Evolutionary conservation across 164 flowering plant species (phyloP), one percentile per base, ranked within the genome.

Genomic region (Dillenia suffruticosa): DNA sequence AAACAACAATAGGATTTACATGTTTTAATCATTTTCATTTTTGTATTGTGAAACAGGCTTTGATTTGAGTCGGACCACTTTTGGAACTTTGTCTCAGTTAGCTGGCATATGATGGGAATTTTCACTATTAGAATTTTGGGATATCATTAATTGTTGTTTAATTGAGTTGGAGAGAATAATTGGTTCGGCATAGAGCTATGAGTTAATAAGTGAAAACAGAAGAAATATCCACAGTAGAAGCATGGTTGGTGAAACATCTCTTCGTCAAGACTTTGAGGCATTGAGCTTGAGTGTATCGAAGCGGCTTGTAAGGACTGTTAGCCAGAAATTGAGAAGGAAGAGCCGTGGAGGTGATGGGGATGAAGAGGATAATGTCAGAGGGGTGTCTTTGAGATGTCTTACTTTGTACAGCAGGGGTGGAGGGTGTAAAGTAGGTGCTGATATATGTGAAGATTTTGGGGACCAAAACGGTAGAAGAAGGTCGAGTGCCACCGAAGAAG

Each of bases 391-490:
- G 62, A 76, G 81, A 53, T 91, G 99, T 74, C 96, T 89, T 49
- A 72, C 83, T 54, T 59, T 94, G 48, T 86, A 83, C 69, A 82
- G 84, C 11, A 74, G 81, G 63, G 92, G 88, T 45, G 99, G 96
- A 16, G 99, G 96, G 22, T 94, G 99, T 79, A 88, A 82, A 74
- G 99, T 94, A 9, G 87, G 95, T 17, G 96, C 93, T 46, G 93
- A 88, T 63, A 86, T 82, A 2, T 22, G 81, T 58, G 94, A 89
- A 12, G 95, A 83, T 10, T 65, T 71, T 68, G 87, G 78, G 9
- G 90, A 91, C 71, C 74, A 79, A 5, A 59, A 62, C 57, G 48
- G 62, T 64, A 78, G 88, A 52, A 82, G 97, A 72, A 76, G 85
- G 74, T 85, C 94, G 1, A 84, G 68, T 79, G 79, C 79, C 26